Evolutionary conservation across 345 rosid species (phyloP).

Genomic region (Capsella bursapastoris): DNA sequence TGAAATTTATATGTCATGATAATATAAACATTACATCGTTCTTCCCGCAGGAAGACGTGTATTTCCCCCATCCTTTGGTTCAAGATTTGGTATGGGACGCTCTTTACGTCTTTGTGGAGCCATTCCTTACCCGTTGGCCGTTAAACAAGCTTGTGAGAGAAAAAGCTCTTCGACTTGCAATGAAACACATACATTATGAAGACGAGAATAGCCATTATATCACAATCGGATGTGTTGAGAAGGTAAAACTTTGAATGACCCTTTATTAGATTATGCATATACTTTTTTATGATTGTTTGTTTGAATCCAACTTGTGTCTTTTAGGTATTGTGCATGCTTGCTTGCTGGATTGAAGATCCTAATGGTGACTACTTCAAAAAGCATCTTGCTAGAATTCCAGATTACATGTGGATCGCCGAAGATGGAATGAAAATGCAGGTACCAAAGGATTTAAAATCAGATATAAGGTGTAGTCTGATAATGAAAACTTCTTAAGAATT

Average conservation of each 20-base stretch:
- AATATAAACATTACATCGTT: neutral
- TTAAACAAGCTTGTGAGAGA: slow-evolving; percentile 52
- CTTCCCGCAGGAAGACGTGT: slow-evolving; percentile 61
- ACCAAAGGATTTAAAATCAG: too few relatives aligned
- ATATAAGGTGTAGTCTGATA: neutral
- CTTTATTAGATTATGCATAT: neutral
- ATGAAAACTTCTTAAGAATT: neutral
- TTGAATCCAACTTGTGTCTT: neutral
- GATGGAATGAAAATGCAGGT: slow-evolving; percentile 70
- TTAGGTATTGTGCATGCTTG: slow-evolving; percentile 55
- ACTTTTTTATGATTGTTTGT: neutral
- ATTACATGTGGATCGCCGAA: slow-evolving; percentile 69
- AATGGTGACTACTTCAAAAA: slow-evolving; percentile 59
- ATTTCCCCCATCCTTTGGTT: slow-evolving; percentile 53
- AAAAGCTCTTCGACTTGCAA: slow-evolving; percentile 51
- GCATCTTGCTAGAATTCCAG: slow-evolving; percentile 61
- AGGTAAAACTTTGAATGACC: slow-evolving; percentile 46
- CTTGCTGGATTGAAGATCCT: slow-evolving; percentile 73
- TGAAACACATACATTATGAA: slow-evolving; percentile 68
- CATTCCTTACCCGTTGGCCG: slow-evolving; percentile 61
- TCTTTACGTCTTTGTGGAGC: slow-evolving; percentile 55
- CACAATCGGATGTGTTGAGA: slow-evolving; percentile 59
- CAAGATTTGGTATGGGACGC: slow-evolving; percentile 68
- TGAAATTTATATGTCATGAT: neutral
- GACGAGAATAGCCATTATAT: slow-evolving; percentile 59